A percentile compares a stretch with the other conserved stretches of the same genome.
phyloP scores from a whole-genome alignment of 768 basidiomycete genomes.

The Termitomyces sp. region DNA sequence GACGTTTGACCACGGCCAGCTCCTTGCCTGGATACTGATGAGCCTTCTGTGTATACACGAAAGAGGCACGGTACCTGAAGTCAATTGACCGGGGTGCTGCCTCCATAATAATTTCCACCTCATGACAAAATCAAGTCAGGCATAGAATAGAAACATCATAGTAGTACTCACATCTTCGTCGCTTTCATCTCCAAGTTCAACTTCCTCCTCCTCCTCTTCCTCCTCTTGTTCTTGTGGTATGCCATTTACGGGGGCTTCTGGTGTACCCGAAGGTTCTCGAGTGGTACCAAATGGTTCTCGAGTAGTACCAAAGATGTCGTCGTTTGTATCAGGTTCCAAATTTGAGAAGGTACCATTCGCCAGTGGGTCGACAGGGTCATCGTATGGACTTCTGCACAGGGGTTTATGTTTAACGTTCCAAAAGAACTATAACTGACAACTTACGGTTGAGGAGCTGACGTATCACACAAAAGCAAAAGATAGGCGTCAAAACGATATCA shows the following conservation, averaged over 20 bases:
- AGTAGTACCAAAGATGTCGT: conserved; percentile 11
- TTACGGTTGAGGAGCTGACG: conserved; percentile 62
- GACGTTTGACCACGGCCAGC: conserved; percentile 27
- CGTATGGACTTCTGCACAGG: conserved; percentile 27
- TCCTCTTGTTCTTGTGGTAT: conserved; percentile 16
- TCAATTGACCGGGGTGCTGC: conserved; percentile 68
- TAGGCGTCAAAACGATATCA: conserved; percentile 39
- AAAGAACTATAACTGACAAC: conserved; percentile 30
- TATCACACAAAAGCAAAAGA: conserved; percentile 36
- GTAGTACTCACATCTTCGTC: conserved; percentile 39
- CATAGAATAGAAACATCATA: not conserved
- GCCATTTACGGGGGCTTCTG: conserved; percentile 31
- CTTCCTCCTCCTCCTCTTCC: conserved; percentile 31
- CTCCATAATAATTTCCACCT: conserved; percentile 92
- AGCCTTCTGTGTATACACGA: not conserved
- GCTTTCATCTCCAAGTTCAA: conserved; percentile 37
- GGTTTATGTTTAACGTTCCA: conserved; percentile 13
- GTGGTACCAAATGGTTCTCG: conserved; percentile 4
- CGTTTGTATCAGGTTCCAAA: conserved; percentile 41
- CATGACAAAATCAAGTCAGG: conserved; percentile 36
- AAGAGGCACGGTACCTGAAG: conserved; percentile 50
- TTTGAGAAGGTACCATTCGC: conserved; percentile 48
- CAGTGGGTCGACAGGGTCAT: conserved; percentile 40
- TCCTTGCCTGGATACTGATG: conserved; percentile 29
- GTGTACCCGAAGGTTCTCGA: conserved; percentile 17